phyloP scores from a whole-genome alignment of 2,329 filamentous ascomycete genomes.

The Pyricularia pennisetigena region DNA sequence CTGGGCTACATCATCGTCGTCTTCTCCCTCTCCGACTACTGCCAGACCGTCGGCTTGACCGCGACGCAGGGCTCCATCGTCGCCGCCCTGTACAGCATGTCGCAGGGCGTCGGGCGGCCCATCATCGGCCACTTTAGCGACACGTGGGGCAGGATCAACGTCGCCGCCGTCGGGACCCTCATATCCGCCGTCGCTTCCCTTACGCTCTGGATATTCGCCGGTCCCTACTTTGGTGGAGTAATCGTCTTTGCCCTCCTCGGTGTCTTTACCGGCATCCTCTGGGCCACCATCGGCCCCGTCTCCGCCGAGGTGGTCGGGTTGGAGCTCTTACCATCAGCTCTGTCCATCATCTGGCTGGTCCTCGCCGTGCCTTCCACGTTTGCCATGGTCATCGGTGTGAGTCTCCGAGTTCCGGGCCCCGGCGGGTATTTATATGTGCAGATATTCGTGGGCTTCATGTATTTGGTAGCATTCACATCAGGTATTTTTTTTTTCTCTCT shows the following conservation, averaged over 20 bases:
- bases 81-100: slow-evolving; percentile 63
- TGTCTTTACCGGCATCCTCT: slow-evolving; percentile 60
- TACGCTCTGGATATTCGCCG: slow-evolving; percentile 64
- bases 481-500: slow-evolving; percentile 12
- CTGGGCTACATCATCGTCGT: slow-evolving; percentile 68
- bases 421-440: slow-evolving; percentile 42
- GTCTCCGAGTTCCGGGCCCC: slow-evolving; percentile 33
- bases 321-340: slow-evolving; percentile 51
- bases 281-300: slow-evolving; percentile 59
- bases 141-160: slow-evolving; percentile 60
- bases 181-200: slow-evolving; percentile 55
- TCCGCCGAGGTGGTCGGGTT: slow-evolving; percentile 67
- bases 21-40: slow-evolving; percentile 68
- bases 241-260: slow-evolving; percentile 64
- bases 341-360: slow-evolving; percentile 64
- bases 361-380: slow-evolving; percentile 63
- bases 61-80: slow-evolving; percentile 59
- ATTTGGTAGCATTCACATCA: slow-evolving; percentile 41
- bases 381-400: slow-evolving; percentile 52
- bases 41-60: slow-evolving; percentile 54
- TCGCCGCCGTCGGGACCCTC: slow-evolving; percentile 56
- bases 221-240: slow-evolving; percentile 51
- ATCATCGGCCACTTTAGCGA: slow-evolving; percentile 66
- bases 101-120: slow-evolving; percentile 58
- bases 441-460: slow-evolving; percentile 53